Percentiles rank a stretch among this genome's conserved stretches.
phyloP scores from a whole-genome alignment of 371 early-diverging fungal species.

The Syncephalastrum monosporum region DNA sequence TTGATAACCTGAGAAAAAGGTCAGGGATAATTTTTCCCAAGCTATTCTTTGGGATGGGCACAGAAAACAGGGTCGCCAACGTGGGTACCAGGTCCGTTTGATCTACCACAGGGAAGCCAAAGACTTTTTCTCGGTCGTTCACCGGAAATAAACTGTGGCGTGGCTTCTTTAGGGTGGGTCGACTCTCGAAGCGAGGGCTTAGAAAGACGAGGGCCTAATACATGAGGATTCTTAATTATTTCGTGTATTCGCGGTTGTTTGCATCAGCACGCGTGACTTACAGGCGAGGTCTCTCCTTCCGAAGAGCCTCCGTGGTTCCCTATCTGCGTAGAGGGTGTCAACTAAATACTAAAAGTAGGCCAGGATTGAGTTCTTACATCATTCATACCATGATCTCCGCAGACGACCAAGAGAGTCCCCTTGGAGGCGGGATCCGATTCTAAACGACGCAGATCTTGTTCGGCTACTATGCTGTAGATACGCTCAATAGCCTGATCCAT shows the following conservation, averaged over 20 bases:
- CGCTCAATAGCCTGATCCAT: constrained; percentile 70
- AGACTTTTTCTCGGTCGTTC: background rate
- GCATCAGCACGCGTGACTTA: constrained; percentile 19
- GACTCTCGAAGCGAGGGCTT: constrained; percentile 43
- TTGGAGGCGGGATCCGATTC: constrained; percentile 32
- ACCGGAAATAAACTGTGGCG: background rate
- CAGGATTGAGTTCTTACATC: constrained; percentile 61
- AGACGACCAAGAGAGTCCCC: constrained; percentile 87
- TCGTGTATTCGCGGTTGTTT: too few relatives aligned
- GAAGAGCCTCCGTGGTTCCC: constrained; percentile 73
- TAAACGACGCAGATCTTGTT: constrained; percentile 45
- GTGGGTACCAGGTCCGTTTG: constrained; percentile 93
- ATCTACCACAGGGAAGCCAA: constrained; percentile 49
- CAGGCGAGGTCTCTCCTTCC: constrained; percentile 59
- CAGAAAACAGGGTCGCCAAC: constrained; percentile 73
- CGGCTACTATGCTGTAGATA: constrained; percentile 50
- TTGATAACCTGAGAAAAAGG: constrained; percentile 32
- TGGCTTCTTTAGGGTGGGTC: constrained; percentile 21
- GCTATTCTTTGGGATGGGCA: constrained; percentile 91
- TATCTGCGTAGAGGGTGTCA: constrained; percentile 23
- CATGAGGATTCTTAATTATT: too few relatives aligned
- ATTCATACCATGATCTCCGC: constrained; percentile 99
- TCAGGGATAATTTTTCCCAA: constrained; percentile 81
- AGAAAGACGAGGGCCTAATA: constrained; percentile 48
- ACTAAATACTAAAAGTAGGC: background rate